Percentiles rank a stretch among this genome's conserved stretches.
Conservation (phyloP, 805 yeast genomes). For the Candida sakaeoensis region DNA sequence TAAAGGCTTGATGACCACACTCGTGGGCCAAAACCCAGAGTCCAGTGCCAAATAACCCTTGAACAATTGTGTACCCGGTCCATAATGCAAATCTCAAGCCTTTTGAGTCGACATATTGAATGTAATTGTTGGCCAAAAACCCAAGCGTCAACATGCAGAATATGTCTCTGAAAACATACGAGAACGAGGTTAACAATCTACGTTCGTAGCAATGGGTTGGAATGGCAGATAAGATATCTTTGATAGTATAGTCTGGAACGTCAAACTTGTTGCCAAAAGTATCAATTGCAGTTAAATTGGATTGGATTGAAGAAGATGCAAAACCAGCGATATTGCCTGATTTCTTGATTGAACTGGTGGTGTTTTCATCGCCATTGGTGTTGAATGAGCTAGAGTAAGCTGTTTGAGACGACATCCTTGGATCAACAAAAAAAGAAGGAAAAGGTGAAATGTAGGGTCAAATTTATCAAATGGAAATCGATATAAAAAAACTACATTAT, state of each 20-base stretch:
- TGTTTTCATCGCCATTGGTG: constrained; percentile 1
- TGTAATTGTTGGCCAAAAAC: constrained; percentile 45
- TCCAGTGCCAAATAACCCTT: constrained; percentile 73
- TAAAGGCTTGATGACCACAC: constrained; percentile 87
- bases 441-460: background rate
- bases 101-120: constrained; percentile 46
- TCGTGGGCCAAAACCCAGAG: constrained; percentile 87
- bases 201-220: constrained; percentile 76
- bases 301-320: constrained; percentile 6
- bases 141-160: constrained; percentile 46
- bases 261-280: constrained; percentile 64
- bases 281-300: constrained; percentile 45
- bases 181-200: constrained; percentile 48
- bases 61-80: constrained; percentile 49
- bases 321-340: constrained; percentile 43
- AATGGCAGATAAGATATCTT: constrained; percentile 67
- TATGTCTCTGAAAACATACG: constrained; percentile 68
- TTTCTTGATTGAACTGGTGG: constrained; percentile 16
- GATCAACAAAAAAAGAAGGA: background rate
- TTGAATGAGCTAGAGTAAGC: constrained; percentile 12
- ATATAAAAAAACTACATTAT: background rate
- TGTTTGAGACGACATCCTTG: constrained; percentile 9
- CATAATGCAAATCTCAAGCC: constrained; percentile 53
- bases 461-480: background rate
- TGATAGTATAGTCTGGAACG: constrained; percentile 73